Evolutionary conservation across 306 rosid genomes (phyloP).

Genomic region (Parietaria judaica): DNA sequence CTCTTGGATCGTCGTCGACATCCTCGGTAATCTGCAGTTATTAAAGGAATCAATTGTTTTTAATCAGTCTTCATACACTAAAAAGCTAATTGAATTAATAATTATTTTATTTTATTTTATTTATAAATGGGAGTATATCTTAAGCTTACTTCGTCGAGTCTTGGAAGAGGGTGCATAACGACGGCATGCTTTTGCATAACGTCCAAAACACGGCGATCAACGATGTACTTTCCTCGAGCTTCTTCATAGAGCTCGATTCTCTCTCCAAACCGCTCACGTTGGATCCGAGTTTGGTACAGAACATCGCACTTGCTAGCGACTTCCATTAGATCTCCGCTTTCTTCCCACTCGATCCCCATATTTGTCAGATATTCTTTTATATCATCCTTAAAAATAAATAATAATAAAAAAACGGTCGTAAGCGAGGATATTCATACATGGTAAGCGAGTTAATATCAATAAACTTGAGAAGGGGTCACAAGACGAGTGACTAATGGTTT

Average conservation of each 20-base stretch:
- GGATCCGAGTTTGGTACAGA: conserved; percentile 88
- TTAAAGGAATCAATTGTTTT: background rate
- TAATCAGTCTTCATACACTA: no score
- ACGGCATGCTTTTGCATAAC: conserved; percentile 73
- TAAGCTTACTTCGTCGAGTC: conserved; percentile 71
- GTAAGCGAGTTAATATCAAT: no score
- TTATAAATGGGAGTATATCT: no score
- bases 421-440: background rate
- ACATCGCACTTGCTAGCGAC: conserved; percentile 79
- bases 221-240: conserved; percentile 86
- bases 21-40: conserved; percentile 57
- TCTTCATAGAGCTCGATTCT: conserved; percentile 66
- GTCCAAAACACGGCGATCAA: conserved; percentile 45
- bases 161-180: conserved; percentile 91
- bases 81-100: no score
- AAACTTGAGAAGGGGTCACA: no score
- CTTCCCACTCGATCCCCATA: conserved; percentile 70
- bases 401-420: background rate
- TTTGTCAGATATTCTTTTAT: conserved; percentile 70
- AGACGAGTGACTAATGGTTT: background rate
- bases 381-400: conserved; percentile 53
- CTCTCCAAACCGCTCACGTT: conserved; percentile 73
- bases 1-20: conserved; percentile 67
- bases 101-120: no score
- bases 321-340: conserved; percentile 69